phyloP scores from a whole-genome alignment of 768 basidiomycete species.

The Hericium coralloides region DNA sequence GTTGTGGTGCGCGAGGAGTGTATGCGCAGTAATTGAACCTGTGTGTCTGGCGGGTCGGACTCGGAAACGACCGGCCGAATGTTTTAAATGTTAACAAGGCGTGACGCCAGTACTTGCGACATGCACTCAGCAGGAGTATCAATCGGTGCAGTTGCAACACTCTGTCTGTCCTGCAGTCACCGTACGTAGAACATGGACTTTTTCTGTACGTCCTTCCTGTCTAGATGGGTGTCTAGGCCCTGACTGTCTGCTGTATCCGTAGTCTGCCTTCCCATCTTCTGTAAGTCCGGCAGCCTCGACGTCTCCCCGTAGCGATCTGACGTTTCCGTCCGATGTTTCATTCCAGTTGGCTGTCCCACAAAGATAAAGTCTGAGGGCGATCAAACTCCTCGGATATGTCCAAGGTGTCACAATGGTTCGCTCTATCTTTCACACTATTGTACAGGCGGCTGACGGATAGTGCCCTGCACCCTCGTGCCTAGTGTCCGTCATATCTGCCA shows the following conservation, averaged over 20 bases:
- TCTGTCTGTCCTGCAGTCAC: too few species aligned
- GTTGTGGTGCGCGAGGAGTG: too few species aligned
- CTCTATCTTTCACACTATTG: not conserved
- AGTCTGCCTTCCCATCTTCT: slow-evolving; percentile 29
- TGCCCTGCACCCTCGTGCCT: not conserved
- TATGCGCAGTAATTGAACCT: too few species aligned
- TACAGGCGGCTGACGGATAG: not conserved
- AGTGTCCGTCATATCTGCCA: slow-evolving; percentile 57
- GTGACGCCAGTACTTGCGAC: too few species aligned
- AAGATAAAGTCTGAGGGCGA: slow-evolving; percentile 47
- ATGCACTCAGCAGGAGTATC: too few species aligned
- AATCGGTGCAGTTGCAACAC: too few species aligned
- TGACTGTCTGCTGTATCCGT: not conserved
- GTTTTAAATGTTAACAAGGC: too few species aligned
- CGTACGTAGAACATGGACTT: not conserved
- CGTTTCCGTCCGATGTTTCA: not conserved
- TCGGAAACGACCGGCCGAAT: too few species aligned
- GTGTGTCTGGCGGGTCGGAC: too few species aligned
- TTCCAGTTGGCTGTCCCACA: slow-evolving; percentile 58
- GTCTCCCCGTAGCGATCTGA: slow-evolving; percentile 3
- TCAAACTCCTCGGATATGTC: slow-evolving; percentile 49
- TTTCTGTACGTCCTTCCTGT: not conserved
- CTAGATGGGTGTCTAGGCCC: not conserved
- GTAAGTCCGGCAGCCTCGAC: slow-evolving; percentile 15
- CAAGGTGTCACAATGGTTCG: slow-evolving; percentile 64